Conservation (phyloP, 2,329 filamentous ascomycete genomes). For the Cryphonectria naterciae region DNA sequence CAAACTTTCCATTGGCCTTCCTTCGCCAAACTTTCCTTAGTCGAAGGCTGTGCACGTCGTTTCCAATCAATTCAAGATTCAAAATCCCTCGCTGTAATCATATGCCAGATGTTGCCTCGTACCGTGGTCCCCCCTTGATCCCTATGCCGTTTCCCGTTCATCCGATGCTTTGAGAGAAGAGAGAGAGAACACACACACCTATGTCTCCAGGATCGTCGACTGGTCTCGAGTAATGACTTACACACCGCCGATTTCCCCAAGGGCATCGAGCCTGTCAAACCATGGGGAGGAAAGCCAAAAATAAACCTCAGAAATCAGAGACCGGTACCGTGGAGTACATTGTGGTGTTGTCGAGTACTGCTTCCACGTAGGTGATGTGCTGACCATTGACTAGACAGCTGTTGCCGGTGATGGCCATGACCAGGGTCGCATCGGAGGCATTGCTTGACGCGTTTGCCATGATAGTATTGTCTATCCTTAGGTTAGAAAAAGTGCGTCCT, state of each 20-base stretch:
- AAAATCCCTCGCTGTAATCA: not conserved
- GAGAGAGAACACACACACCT: not conserved
- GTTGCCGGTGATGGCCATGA: slow-evolving; percentile 14
- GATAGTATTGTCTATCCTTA: not conserved
- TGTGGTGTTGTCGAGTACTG: slow-evolving; percentile 13
- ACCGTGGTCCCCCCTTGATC: not conserved
- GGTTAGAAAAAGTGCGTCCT: not conserved
- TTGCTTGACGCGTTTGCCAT: slow-evolving; percentile 14
- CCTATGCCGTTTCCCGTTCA: not conserved
- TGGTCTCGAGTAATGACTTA: not conserved
- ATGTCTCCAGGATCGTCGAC: not conserved
- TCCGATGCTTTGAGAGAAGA: not conserved
- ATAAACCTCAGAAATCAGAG: not conserved
- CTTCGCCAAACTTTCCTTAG: not conserved
- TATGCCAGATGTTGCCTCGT: not conserved
- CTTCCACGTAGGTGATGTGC: slow-evolving; percentile 16
- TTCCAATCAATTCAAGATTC: not conserved
- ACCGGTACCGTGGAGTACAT: slow-evolving; percentile 10
- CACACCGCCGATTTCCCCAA: not conserved
- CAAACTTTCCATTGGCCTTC: not conserved
- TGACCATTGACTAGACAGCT: slow-evolving; percentile 15
- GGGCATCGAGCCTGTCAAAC: not conserved
- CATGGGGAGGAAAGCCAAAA: not conserved
- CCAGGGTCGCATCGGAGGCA: slow-evolving; percentile 6
- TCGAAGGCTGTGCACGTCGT: not conserved